phyloP scores from a whole-genome alignment of 2,329 filamentous ascomycete genomes.

The Botryotinia globosa region DNA sequence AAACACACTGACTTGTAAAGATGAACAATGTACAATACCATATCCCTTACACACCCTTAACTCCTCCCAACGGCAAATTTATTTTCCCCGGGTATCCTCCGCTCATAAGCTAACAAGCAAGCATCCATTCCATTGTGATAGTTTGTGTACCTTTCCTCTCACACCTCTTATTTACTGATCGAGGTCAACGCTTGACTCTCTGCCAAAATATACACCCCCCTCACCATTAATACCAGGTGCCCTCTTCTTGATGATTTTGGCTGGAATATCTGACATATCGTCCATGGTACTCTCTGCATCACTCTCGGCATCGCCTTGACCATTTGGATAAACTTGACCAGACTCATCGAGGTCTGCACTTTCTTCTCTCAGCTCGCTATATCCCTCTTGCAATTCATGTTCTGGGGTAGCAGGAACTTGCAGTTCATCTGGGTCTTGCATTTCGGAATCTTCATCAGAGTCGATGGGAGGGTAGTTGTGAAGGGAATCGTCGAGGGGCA shows the following conservation, averaged over 20 bases:
- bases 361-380: neutral
- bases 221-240: neutral
- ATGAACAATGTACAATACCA: neutral
- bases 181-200: neutral
- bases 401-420: constrained; percentile 12
- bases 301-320: neutral
- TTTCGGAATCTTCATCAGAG: neutral
- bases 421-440: constrained; percentile 7
- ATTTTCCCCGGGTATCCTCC: constrained; percentile 10
- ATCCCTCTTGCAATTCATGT: neutral
- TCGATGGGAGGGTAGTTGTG: neutral
- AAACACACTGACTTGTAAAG: neutral
- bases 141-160: neutral
- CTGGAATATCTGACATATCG: constrained; percentile 13
- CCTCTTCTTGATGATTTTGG: constrained; percentile 1
- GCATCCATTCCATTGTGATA: neutral
- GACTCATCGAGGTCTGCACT: constrained; percentile 1
- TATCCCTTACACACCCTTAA: neutral
- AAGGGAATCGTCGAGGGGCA: too few species aligned
- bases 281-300: constrained; percentile 13
- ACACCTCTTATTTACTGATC: neutral
- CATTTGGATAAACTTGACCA: neutral
- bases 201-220: neutral
- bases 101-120: neutral
- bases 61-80: neutral